Evolutionary conservation across 1,139 yeast species (phyloP).

Genomic region (Dujonia santamariae): DNA sequence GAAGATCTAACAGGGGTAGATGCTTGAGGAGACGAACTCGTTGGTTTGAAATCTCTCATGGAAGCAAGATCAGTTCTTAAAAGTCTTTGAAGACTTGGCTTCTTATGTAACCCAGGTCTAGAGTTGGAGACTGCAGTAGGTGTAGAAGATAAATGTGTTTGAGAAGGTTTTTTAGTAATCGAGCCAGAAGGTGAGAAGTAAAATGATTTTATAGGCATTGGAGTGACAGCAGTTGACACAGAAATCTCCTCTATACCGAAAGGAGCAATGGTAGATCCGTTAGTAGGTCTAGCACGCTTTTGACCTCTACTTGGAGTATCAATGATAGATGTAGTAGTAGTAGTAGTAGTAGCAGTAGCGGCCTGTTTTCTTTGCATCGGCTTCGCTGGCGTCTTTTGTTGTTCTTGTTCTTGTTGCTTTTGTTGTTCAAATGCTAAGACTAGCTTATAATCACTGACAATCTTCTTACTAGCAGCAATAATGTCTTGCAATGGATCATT

Average conservation of each 20-base stretch:
- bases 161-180: constrained; percentile 10
- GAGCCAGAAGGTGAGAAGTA: constrained; percentile 31
- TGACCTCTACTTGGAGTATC: constrained; percentile 9
- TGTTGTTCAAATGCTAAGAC: constrained; percentile 10
- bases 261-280: not conserved
- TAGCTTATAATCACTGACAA: constrained; percentile 17
- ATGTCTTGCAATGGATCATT: constrained; percentile 30
- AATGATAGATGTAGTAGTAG: constrained; percentile 1
- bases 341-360: not conserved
- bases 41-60: constrained; percentile 2
- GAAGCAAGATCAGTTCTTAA: constrained; percentile 10
- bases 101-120: too few species aligned
- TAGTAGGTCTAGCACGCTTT: constrained; percentile 8
- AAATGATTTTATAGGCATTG: constrained; percentile 29
- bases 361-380: constrained; percentile 1
- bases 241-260: constrained; percentile 1
- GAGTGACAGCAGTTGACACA: constrained; percentile 9
- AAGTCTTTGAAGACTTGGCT: constrained; percentile 11
- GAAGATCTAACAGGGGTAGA: constrained; percentile 7
- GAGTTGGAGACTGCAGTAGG: constrained; percentile 18
- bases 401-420: not conserved
- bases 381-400: too few species aligned
- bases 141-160: constrained; percentile 23
- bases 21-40: constrained; percentile 2
- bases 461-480: constrained; percentile 19